Base-by-base conservation (phyloP, 2,329 filamentous ascomycete species). In the Cladosporium sp. region DNA sequence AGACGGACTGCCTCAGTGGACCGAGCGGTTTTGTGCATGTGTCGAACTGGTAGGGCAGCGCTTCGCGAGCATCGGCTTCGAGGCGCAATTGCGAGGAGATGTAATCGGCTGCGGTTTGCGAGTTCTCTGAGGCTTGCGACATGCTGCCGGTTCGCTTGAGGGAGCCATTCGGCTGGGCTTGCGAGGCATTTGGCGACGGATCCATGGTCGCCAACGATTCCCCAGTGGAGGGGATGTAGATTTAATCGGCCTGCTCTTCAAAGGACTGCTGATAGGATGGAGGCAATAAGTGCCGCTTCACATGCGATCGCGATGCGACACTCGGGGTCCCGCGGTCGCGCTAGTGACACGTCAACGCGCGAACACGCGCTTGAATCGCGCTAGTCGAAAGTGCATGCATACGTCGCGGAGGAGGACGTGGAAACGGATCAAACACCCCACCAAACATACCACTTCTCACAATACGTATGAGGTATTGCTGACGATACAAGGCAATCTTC, bases 21-120 rank as follows among this genome's bases (percentile, higher is more conserved):
- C 93, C 93, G 28, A 97, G 83, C n/a, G 86, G 83, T 61, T 90
- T 86, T 44, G 93, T 97, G 72, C 93, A 98, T 43, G 84, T 85
- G 62, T 95, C 89, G 67, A 97, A 96, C 72, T 93, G 91, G 68
- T 95, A 98, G 59, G 93, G 93, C 6, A 98, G 80, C 56, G 88
- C 88, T 76, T 98, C 92, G 62, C 91, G 89, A 43, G 93, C 93
- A 73, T 98, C 93, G 16, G 88, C 89, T 72, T 98, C 93, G 49
- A 98, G 84, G 60, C 86, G 84, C 66, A 96, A 84, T 68, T 98
- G 93, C 52, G 84, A 84, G 62, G 89, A 83, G 60, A 98, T 89
- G 68, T 95, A 97, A 68, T 77, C 74, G 63, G 73, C 70, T 46
- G 78, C 79, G 7, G 79, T 82, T 54, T 81, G 77, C 5, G 78